phyloP scores from a whole-genome alignment of 768 basidiomycete genomes.

The Podaxis sp. region DNA sequence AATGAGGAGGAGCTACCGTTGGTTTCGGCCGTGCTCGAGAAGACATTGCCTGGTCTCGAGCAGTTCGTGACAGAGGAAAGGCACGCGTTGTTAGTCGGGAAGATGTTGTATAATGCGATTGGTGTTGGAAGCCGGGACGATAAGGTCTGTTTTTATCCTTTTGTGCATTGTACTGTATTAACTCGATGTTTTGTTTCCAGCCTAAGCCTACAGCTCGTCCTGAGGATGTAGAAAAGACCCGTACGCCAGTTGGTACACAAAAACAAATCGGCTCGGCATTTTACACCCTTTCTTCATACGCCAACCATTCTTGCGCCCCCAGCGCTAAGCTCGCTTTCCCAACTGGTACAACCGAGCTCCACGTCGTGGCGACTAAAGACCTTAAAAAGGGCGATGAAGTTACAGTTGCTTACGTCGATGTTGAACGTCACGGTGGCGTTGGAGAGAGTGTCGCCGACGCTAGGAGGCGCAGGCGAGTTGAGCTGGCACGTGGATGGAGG shows the following conservation, averaged over 20 bases:
- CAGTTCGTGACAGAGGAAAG: slow-evolving; percentile 63
- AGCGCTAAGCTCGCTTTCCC: slow-evolving; percentile 61
- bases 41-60: slow-evolving; percentile 69
- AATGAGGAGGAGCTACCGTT: slow-evolving; percentile 45
- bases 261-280: slow-evolving; percentile 74
- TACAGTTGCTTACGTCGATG: slow-evolving; percentile 73
- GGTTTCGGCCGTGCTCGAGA: slow-evolving; percentile 49
- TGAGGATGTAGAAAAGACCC: slow-evolving; percentile 70
- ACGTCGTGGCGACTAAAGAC: slow-evolving; percentile 60
- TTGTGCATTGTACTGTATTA: neutral
- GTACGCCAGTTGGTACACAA: slow-evolving; percentile 71
- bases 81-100: slow-evolving; percentile 57
- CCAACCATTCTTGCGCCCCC: slow-evolving; percentile 73
- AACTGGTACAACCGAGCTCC: slow-evolving; percentile 62
- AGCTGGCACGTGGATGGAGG: slow-evolving; percentile 78
- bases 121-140: slow-evolving; percentile 74
- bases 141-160: slow-evolving; percentile 42
- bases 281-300: slow-evolving; percentile 74
- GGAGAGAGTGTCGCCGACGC: slow-evolving; percentile 52
- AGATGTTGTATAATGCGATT: slow-evolving; percentile 73
- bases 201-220: slow-evolving; percentile 49
- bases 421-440: slow-evolving; percentile 39
- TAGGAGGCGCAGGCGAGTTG: slow-evolving; percentile 60
- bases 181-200: slow-evolving; percentile 27
- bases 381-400: slow-evolving; percentile 75